Conservation (phyloP, 129 eudicot species). For the Saussurea involucrata region DNA sequence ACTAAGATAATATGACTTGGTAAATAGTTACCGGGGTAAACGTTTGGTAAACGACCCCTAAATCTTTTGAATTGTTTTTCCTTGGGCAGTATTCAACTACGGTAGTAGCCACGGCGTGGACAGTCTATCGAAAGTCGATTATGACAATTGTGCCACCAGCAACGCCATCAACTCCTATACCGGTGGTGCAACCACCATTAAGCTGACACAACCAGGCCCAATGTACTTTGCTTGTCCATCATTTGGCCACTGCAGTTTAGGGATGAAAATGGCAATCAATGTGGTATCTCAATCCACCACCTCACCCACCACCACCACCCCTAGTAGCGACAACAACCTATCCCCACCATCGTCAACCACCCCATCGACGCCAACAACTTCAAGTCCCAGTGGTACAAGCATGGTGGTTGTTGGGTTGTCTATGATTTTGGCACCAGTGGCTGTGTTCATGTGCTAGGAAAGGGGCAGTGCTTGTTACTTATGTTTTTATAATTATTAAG, state of each 20-base stretch:
- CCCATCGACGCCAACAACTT: conserved; percentile 29
- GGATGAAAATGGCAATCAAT: conserved; percentile 49
- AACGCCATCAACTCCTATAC: conserved; percentile 31
- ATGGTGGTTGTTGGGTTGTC: conserved; percentile 7
- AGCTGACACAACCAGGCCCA: conserved; percentile 36
- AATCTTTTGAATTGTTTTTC: not conserved
- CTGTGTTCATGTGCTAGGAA: conserved; percentile 65
- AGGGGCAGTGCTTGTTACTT: conserved; percentile 75
- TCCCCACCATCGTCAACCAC: conserved; percentile 24
- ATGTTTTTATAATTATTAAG: not conserved
- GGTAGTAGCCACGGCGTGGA: conserved; percentile 39
- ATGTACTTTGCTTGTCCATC: conserved; percentile 48
- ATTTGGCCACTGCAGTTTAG: conserved; percentile 44
- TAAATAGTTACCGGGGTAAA: no score
- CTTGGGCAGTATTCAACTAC: conserved; percentile 43
- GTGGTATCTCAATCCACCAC: conserved; percentile 23
- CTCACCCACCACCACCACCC: conserved; percentile 22
- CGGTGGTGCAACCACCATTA: conserved; percentile 26
- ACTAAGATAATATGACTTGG: no score
- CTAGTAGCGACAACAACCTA: conserved; percentile 11
- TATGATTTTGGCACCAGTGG: conserved; percentile 40
- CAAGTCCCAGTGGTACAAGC: conserved; percentile 29
- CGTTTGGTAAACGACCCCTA: no score
- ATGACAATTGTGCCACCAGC: conserved; percentile 37
- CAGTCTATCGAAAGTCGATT: conserved; percentile 36